Evolutionary conservation across 441 rosid genomes (phyloP), one percentile per base, ranked within the genome.

Genomic region (Gossypium schwendimanii): DNA sequence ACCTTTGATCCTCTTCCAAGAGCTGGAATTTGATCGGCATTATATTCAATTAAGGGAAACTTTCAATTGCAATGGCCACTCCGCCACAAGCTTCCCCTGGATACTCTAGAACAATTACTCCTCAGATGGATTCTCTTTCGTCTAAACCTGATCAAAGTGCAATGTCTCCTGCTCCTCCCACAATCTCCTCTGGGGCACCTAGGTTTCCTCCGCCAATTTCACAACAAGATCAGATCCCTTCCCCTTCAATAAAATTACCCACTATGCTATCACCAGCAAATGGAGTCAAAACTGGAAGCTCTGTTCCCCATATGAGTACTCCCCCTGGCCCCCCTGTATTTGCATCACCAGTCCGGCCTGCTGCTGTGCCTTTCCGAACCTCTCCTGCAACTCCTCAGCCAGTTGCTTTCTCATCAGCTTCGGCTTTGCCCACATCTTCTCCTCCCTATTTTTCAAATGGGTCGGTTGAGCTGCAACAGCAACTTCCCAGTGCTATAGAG

Each of bases 251-350:
- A 77, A 85, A 75, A 77, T 70, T 55, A 31, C 87, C 89, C 26
- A 85, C 73, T 75, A 36, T 87, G 61, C 49, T 82, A 66, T 89
- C 96, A 7, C 88, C 97, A 24, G 80, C 82, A 12, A 88, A 87
- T 81, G 96, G 93, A 33, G 79, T 85, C 52, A 87, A 80, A 80
- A 74, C 82, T 15, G 97, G 91, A 15, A 89, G 92, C 73, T 85
- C 91, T 9, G 53, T 81, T 69, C 85, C 96, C 78, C 98, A 89
- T 72, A 15, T 91, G 80, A 93, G 98, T 85, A 93, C 95, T 47
- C 98, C 98, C 0, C 99, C 98, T 41, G 97, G 96, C 47, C 98
- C 98, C 75, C 98, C 97, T 10, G 85, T 95, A 26, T 95, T 95
- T 75, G 84, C 80, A 63, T 88, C 98, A 17, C 99, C 99, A n/a